Base-by-base conservation (phyloP, 2,329 filamentous ascomycete species). In the Fusarium incarnatum region DNA sequence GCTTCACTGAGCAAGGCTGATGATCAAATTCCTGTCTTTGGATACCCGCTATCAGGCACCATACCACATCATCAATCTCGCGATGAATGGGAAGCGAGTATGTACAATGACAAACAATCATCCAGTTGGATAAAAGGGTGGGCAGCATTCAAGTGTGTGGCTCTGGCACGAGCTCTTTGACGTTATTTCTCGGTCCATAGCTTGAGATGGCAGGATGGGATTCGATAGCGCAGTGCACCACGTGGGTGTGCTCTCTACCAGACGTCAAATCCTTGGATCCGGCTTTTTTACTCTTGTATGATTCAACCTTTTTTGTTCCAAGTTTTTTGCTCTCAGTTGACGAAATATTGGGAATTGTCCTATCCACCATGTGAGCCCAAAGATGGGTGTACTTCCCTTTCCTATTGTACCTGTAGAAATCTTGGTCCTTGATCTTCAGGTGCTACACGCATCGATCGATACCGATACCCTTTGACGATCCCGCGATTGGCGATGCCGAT, bases 401-500 rank as follows among this genome's bases (percentile, higher is more conserved):
- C 23, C 34, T 53, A 53, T 53, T 53, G 34, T 53, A 53, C 23
- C 34, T 42, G 28, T 55, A 55, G 28, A 27, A 45, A 46, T 56
- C 45, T 37, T 66, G 49, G 32, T 41, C 54, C 45, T 37, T 66
- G 49, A 20, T 41, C 32, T 42, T 60, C n/a, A 37, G 34, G 34
- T 37, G 34, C 34, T 55, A 41, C 41, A 37, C 44, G 34, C 27
- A 60, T 59, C 64, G 48, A 60, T 57, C 48, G 46, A 70, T 46
- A 56, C 42, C 49, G 62, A 65, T 70, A 64, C 52, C 63, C 49
- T 63, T 61, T 54, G 62, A 57, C 56, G 57, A 71, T 71, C 62
- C 68, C 68, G 72, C 72, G 68, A 64, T 74, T 74, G 60, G 72
- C 72, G 70, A 74, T 74, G 58, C 34, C 70, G 46, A 49, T 56